phyloP scores from a whole-genome alignment of 805 yeast genomes.

The Candida chauliodis region DNA sequence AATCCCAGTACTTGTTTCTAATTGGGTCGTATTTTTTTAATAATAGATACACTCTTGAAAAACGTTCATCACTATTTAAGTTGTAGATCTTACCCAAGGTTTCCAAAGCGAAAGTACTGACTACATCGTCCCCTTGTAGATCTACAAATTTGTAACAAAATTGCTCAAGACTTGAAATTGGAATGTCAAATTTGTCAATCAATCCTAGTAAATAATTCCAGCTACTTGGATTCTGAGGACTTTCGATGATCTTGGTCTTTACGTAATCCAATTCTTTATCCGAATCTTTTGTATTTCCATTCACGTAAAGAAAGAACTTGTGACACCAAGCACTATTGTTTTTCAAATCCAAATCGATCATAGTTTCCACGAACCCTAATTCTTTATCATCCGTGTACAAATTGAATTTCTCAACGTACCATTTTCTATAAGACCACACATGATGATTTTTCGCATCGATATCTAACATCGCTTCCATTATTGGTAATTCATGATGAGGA shows the following conservation, averaged over 20 bases:
- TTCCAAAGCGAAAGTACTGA: conserved; percentile 64
- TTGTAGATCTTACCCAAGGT: conserved; percentile 50
- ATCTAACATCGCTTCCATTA: conserved; percentile 63
- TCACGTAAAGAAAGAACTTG: conserved; percentile 56
- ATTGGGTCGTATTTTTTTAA: conserved; percentile 62
- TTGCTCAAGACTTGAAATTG: conserved; percentile 36
- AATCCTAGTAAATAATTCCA: conserved; percentile 83
- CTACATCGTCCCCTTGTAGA: conserved; percentile 20
- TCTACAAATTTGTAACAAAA: conserved; percentile 45
- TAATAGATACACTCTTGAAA: conserved; percentile 48
- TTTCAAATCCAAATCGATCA: conserved; percentile 61
- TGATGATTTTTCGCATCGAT: conserved; percentile 91
- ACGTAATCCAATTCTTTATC: conserved; percentile 54
- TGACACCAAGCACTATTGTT: conserved; percentile 96
- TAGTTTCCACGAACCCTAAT: conserved; percentile 43
- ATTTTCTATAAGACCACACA: conserved; percentile 90
- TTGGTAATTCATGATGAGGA: conserved; percentile 58
- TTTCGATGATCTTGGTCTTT: conserved; percentile 43
- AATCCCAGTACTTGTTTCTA: conserved; percentile 60
- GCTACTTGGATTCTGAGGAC: conserved; percentile 79
- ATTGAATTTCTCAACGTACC: conserved; percentile 64
- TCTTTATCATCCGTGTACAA: conserved; percentile 47
- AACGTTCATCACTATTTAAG: conserved; percentile 20
- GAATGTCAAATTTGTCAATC: conserved; percentile 22
- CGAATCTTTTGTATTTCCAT: conserved; percentile 16